Percentiles rank a stretch among this genome's conserved stretches.
phyloP scores from a whole-genome alignment of 306 rosid species.

The Pterocarpus santalinus region DNA sequence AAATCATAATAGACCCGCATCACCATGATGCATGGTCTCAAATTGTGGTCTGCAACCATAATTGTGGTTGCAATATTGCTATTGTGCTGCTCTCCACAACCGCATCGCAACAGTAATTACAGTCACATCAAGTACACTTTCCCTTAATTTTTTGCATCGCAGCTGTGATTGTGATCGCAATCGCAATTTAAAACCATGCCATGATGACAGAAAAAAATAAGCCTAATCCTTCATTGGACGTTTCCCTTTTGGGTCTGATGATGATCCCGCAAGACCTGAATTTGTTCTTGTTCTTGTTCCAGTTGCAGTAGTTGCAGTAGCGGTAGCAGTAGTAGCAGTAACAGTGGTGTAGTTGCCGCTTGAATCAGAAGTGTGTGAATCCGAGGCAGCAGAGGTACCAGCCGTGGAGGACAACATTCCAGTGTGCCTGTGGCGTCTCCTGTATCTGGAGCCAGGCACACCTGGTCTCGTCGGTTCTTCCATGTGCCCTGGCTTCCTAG shows the following conservation, averaged over 20 bases:
- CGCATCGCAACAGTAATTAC: no score
- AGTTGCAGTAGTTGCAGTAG: neutral
- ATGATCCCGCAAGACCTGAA: slow-evolving; percentile 38
- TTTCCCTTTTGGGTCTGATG: slow-evolving; percentile 67
- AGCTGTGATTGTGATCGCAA: no score
- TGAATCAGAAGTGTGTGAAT: slow-evolving; percentile 56
- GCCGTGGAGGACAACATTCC: slow-evolving; percentile 55
- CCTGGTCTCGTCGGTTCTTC: slow-evolving; percentile 88
- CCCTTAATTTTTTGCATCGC: no score
- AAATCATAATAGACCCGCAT: neutral
- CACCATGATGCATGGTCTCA: no score
- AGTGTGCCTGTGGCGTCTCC: slow-evolving; percentile 59
- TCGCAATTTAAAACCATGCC: no score
- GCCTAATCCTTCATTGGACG: slow-evolving; percentile 63
- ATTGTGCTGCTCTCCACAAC: no score
- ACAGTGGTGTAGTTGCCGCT: slow-evolving; percentile 48
- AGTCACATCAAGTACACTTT: no score
- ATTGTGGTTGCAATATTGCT: no score
- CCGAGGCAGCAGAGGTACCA: slow-evolving; percentile 61
- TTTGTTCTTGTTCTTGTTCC: slow-evolving; percentile 42
- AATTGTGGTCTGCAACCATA: no score
- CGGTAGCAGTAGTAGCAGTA: neutral
- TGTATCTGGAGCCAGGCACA: slow-evolving; percentile 69
- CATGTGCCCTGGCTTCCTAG: slow-evolving; percentile 72
- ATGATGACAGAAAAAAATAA: neutral